phyloP scores from a whole-genome alignment of 1,284 basidiomycete genomes.

The Sphaerobolus stellatus region DNA sequence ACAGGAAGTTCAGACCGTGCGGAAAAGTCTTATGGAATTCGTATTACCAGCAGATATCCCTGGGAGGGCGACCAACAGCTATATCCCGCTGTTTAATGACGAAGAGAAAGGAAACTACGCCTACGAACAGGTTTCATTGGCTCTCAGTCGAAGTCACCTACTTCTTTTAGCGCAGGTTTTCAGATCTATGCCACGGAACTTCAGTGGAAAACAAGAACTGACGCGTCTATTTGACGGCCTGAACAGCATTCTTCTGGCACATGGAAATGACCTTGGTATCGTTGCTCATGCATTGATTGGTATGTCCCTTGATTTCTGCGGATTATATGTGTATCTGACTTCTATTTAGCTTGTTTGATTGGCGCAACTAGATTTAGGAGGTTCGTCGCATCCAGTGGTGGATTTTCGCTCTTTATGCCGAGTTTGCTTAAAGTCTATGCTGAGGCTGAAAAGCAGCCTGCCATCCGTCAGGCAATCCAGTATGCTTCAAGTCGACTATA shows the following conservation, averaged over 20 bases:
- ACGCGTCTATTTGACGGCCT: constrained; percentile 67
- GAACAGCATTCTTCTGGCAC: constrained; percentile 61
- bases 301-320: constrained; percentile 32
- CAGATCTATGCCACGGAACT: constrained; percentile 70
- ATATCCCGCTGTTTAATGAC: constrained; percentile 37
- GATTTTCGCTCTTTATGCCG: constrained; percentile 72
- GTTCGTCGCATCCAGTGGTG: constrained; percentile 68
- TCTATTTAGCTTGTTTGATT: constrained; percentile 55
- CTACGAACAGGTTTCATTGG: constrained; percentile 28
- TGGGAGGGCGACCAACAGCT: constrained; percentile 14
- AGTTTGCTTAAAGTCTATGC: constrained; percentile 67
- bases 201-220: constrained; percentile 73
- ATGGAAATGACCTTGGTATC: constrained; percentile 71
- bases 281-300: constrained; percentile 71
- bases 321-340: constrained; percentile 14
- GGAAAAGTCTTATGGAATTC: constrained; percentile 67
- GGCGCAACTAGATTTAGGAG: constrained; percentile 77
- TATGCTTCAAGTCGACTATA: constrained; percentile 73
- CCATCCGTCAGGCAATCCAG: constrained; percentile 67
- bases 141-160: constrained; percentile 68
- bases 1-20: constrained; percentile 68
- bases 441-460: constrained; percentile 51
- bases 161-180: constrained; percentile 72
- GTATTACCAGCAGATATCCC: constrained; percentile 49
- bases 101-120: background rate